Percentiles rank a stretch among this genome's conserved stretches.
Evolutionary conservation across 352 stramenopile genomes (phyloP).

Genomic region (Globisporangium solare): DNA sequence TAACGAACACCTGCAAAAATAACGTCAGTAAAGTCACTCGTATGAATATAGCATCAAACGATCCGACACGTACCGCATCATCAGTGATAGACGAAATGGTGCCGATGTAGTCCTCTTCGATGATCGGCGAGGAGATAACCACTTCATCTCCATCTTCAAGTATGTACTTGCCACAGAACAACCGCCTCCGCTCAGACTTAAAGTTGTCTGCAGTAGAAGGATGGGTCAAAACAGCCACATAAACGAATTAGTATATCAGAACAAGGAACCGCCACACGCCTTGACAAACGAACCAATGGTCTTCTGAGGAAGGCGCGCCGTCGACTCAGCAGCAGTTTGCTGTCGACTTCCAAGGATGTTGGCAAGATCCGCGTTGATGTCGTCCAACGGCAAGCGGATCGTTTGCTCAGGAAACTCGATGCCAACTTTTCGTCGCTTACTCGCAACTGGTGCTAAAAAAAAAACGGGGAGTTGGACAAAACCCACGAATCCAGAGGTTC

Average conservation of each 20-base stretch:
- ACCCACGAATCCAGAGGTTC: background rate
- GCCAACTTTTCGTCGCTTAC: conserved; percentile 47
- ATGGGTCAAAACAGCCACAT: background rate
- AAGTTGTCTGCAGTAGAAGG: conserved; percentile 25
- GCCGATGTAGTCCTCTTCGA: conserved; percentile 72
- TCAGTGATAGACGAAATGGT: conserved; percentile 69
- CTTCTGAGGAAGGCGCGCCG: conserved; percentile 17
- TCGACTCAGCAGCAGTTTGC: conserved; percentile 18
- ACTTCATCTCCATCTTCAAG: conserved; percentile 83
- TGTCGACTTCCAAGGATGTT: conserved; percentile 41
- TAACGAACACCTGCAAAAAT: conserved; percentile 45
- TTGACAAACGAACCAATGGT: conserved; percentile 20
- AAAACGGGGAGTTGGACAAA: background rate
- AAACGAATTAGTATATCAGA: no score
- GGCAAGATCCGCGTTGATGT: conserved; percentile 50
- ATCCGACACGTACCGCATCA: conserved; percentile 35
- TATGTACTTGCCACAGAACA: conserved; percentile 66
- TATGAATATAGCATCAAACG: background rate
- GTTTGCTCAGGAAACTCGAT: conserved; percentile 36
- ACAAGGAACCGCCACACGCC: background rate
- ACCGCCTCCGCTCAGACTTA: conserved; percentile 41
- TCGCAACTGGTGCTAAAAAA: conserved; percentile 12
- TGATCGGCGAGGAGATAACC: conserved; percentile 50
- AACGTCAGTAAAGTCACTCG: background rate
- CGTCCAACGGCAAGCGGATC: conserved; percentile 49